Evolutionary conservation across 2,329 filamentous ascomycete species (phyloP).

Genomic region (Ophiognomonia clavigignenti-juglandacearum): DNA sequence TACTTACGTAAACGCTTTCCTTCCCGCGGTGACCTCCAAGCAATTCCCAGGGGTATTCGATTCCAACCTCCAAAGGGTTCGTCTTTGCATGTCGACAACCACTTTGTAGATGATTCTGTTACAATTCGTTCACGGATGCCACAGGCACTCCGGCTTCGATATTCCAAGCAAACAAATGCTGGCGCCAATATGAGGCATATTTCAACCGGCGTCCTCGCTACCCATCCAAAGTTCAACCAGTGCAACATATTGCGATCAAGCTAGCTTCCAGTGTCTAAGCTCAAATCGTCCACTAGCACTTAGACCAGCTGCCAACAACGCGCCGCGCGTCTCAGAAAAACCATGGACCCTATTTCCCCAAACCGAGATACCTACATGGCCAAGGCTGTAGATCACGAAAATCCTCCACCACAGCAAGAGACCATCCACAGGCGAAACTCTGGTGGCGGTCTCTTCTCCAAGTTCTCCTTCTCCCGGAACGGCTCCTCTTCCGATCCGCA

Average conservation of each 20-base stretch:
- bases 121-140: neutral
- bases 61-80: too few relatives aligned
- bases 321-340: neutral
- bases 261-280: constrained; percentile 1
- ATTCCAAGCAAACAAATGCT: too few relatives aligned
- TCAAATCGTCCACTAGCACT: too few relatives aligned
- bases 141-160: constrained; percentile 2
- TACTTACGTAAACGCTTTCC: too few relatives aligned
- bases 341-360: constrained; percentile 12
- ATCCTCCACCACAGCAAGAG: constrained; percentile 2
- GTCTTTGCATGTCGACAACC: too few relatives aligned
- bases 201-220: neutral
- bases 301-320: too few relatives aligned
- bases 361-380: constrained; percentile 8
- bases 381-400: neutral
- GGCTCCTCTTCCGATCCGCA: constrained; percentile 28
- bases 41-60: too few relatives aligned
- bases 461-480: constrained; percentile 61
- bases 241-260: too few relatives aligned
- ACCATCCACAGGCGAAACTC: constrained; percentile 40
- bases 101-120: neutral
- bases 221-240: neutral
- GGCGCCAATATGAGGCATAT: constrained; percentile 9
- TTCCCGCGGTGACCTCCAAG: too few relatives aligned
- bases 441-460: constrained; percentile 56